Evolutionary conservation across 495 filamentous ascomycete genomes (phyloP).

Genomic region (Lophiostoma macrostomum): DNA sequence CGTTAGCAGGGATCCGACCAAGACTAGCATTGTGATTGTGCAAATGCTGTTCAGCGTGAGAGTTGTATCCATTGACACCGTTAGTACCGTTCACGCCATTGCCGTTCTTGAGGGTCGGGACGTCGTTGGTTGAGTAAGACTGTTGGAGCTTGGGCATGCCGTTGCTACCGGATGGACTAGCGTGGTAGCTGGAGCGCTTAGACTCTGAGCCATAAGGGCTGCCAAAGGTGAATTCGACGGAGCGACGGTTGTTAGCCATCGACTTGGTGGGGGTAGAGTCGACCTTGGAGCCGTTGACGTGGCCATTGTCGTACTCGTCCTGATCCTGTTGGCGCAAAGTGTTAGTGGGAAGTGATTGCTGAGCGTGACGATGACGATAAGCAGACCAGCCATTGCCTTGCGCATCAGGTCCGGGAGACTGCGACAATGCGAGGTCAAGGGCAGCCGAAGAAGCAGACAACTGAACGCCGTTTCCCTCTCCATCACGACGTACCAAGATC

Average conservation of each 20-base stretch:
- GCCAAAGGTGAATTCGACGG: constrained; percentile 49
- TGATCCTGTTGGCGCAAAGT: constrained; percentile 36
- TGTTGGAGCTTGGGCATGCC: constrained; percentile 64
- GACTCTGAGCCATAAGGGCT: constrained; percentile 26
- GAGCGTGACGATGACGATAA: constrained; percentile 71
- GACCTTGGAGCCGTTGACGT: constrained; percentile 29
- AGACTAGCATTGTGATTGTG: constrained; percentile 80
- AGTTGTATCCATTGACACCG: constrained; percentile 55
- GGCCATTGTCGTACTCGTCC: constrained; percentile 30
- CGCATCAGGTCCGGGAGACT: constrained; percentile 61
- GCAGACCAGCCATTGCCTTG: constrained; percentile 53
- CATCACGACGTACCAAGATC: constrained; percentile 68
- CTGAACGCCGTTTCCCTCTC: constrained; percentile 65
- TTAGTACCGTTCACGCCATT: constrained; percentile 37
- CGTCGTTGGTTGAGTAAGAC: constrained; percentile 85
- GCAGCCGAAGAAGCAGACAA: constrained; percentile 79
- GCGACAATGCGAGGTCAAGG: constrained; percentile 72
- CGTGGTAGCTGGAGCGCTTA: constrained; percentile 43
- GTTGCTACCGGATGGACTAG: constrained; percentile 52
- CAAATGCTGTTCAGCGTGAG: constrained; percentile 70
- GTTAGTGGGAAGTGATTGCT: constrained; percentile 76
- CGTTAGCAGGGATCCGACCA: constrained; percentile 68
- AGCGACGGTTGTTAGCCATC: constrained; percentile 56
- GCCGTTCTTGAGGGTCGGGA: constrained; percentile 77
- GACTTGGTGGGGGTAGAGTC: constrained; percentile 32